Percentiles rank a stretch among this genome's conserved stretches.
These are phyloP conservation scores for Parietichytrium sp. DNA, from an alignment of 108 stramenopile genomes.

Conservation along the genomic window DNA sequence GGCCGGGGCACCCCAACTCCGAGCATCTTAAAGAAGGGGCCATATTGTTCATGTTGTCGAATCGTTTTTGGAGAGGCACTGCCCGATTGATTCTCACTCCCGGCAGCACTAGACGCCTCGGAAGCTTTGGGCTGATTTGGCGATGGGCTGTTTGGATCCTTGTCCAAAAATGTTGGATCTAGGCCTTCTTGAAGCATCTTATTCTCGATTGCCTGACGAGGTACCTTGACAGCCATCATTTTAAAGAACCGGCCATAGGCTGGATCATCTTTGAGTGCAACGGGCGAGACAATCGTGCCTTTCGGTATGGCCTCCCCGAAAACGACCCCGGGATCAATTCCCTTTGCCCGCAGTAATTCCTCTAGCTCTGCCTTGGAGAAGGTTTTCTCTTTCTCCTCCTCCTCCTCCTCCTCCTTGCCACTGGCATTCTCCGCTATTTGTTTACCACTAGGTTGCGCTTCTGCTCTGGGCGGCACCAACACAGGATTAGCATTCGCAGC, in stretches of 20 bases:
- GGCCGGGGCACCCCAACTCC: conserved; percentile 9
- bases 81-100: too few species aligned
- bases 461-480: too few species aligned
- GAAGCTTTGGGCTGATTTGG: too few species aligned
- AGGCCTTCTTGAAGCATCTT: not conserved
- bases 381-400: not conserved
- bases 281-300: too few species aligned
- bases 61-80: not conserved
- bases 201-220: conserved; percentile 22
- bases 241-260: conserved; percentile 26
- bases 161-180: conserved; percentile 5
- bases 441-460: not conserved
- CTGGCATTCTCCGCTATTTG: too few species aligned
- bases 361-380: not conserved
- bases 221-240: conserved; percentile 4
- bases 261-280: not conserved
- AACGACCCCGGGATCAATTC: not conserved
- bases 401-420: too few species aligned
- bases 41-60: not conserved
- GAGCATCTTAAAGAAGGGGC: conserved; percentile 25
- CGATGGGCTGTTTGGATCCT: conserved; percentile 5
- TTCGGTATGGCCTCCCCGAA: too few species aligned
- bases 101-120: not conserved
- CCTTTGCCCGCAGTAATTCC: conserved; percentile 2
- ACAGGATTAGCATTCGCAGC: not conserved